Evolutionary conservation across 306 rosid genomes (phyloP), one percentile per base, ranked within the genome.

Genomic region (Biancaea sappan): DNA sequence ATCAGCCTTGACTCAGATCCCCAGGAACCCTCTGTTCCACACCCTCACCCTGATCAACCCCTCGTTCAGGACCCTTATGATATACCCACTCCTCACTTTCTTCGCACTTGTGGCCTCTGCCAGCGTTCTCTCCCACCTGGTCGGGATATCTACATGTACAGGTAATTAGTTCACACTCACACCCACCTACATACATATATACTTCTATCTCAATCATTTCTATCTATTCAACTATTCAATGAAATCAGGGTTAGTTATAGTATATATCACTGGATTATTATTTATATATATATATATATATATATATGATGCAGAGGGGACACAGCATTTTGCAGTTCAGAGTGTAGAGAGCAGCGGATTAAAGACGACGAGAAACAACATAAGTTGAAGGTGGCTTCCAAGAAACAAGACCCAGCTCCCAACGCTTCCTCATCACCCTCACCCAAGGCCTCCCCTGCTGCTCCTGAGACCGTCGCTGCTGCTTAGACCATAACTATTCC

Each of bases 251-350:
- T n/a, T n/a, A n/a, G n/a, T n/a, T n/a, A n/a, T n/a, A n/a, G n/a
- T n/a, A n/a, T n/a, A n/a, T n/a, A n/a, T n/a, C n/a, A n/a, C n/a
- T n/a, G n/a, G n/a, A n/a, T n/a, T n/a, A n/a, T n/a, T n/a, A n/a
- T n/a, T n/a, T n/a, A n/a, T n/a, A n/a, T n/a, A n/a, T n/a, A n/a
- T n/a, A n/a, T n/a, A n/a, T n/a, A n/a, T n/a, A n/a, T n/a, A n/a
- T n/a, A n/a, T n/a, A n/a, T n/a, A n/a, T n/a, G n/a, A n/a, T 80
- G 10, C 85, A 94, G 98, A 88, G 98, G 98, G 50, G 98, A 94
- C 71, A 77, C 91, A 0, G 98, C 97, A 16, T 94, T 94, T 84
- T 94, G 98, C 79, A 94, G 97, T 77, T 79, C 75, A 48, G 98
- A 94, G 81, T 94, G 98, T 66, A 88, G 98, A 74, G 94, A 89